Evolutionary conservation across 176 grass and related monocot genomes (phyloP).

Genomic region (Musa itinerans): DNA sequence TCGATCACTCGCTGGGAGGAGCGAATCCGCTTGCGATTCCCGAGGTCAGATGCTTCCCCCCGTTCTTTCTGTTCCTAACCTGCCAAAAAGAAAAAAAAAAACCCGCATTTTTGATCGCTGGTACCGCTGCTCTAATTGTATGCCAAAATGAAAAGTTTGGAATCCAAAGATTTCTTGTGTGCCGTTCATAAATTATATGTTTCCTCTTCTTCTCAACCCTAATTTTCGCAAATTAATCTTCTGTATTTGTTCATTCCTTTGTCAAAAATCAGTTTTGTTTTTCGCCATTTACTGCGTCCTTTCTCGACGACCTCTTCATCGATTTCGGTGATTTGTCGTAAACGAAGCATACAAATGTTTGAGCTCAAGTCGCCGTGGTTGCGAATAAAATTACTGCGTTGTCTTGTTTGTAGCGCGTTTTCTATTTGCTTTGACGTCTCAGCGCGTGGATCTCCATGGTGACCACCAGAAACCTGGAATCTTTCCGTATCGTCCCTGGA

Average conservation of each 20-base stretch:
- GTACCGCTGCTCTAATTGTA: neutral
- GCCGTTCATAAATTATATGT: no score
- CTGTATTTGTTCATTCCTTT: no score
- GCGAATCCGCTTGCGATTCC: constrained; percentile 3
- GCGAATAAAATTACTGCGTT: neutral
- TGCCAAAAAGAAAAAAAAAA: neutral
- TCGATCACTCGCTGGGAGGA: neutral
- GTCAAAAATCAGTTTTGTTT: neutral
- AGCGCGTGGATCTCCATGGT: constrained; percentile 53
- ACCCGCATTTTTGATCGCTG: neutral
- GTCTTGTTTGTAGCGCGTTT: neutral
- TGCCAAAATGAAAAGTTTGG: neutral
- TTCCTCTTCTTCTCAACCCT: no score
- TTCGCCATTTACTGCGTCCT: neutral
- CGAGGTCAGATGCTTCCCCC: constrained; percentile 4
- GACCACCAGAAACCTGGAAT: constrained; percentile 30
- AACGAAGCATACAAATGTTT: neutral
- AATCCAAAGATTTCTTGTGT: no score
- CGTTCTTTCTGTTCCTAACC: neutral
- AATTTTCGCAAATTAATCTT: no score
- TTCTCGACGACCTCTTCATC: neutral
- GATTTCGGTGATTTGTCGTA: constrained; percentile 2
- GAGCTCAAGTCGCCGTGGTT: neutral
- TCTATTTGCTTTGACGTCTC: constrained; percentile 22
- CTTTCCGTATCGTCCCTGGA: constrained; percentile 15